Conservation (phyloP, 148 eudicot species). For the Camellia japonica region DNA sequence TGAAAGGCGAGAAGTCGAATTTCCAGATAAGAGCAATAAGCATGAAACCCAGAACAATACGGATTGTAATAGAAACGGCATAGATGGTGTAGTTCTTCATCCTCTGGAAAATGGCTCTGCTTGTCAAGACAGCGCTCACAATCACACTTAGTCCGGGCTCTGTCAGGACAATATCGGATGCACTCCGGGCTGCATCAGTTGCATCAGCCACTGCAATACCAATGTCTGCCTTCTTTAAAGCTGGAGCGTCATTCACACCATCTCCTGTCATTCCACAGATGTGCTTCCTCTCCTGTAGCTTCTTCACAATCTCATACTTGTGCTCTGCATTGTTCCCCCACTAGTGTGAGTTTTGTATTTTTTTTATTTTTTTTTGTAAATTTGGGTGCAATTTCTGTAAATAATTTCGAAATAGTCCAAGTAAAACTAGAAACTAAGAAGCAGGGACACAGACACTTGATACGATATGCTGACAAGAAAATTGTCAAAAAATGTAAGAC, state of each 20-base stretch:
- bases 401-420: background rate
- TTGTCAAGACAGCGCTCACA: constrained; percentile 64
- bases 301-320: constrained; percentile 87
- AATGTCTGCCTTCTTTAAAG: constrained; percentile 73
- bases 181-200: constrained; percentile 84
- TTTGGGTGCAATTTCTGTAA: background rate
- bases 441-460: too few species aligned
- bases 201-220: constrained; percentile 91
- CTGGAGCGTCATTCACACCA: constrained; percentile 85
- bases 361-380: too few species aligned
- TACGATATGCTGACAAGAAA: too few species aligned
- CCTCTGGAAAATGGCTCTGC: constrained; percentile 77
- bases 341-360: background rate
- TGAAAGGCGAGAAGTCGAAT: constrained; percentile 86
- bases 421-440: background rate
- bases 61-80: constrained; percentile 75
- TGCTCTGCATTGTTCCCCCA: constrained; percentile 45
- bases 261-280: constrained; percentile 90
- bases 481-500: too few species aligned
- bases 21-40: constrained; percentile 70
- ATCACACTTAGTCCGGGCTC: constrained; percentile 86
- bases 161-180: constrained; percentile 77
- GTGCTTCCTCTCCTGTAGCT: constrained; percentile 73
- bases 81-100: constrained; percentile 82
- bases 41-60: constrained; percentile 68